These are phyloP conservation scores for Ochromonas danica DNA, from an alignment of 108 stramenopile genomes.

Conservation along the genomic window DNA sequence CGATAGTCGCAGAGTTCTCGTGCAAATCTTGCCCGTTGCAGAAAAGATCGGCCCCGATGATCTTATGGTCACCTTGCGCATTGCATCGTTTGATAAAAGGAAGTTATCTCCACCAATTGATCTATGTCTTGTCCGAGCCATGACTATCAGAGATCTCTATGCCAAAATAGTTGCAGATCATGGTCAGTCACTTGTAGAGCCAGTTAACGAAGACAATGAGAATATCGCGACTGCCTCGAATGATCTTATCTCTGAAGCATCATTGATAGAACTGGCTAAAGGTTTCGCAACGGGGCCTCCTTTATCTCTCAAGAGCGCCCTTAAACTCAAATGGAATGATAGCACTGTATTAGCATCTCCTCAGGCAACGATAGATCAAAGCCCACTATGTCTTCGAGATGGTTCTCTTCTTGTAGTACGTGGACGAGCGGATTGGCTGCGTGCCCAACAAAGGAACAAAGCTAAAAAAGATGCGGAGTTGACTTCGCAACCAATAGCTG, in stretches of 20 bases:
- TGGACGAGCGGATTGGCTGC: not conserved
- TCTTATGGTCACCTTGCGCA: not conserved
- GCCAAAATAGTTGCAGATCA: not conserved
- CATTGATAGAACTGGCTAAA: slow-evolving; percentile 2
- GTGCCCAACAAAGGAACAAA: not conserved
- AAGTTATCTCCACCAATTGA: not conserved
- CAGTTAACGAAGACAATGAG: slow-evolving; percentile 7
- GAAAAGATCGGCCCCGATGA: slow-evolving; percentile 8
- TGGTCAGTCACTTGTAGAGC: not conserved
- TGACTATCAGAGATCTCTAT: not conserved
- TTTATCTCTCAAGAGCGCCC: not conserved
- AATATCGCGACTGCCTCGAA: not conserved
- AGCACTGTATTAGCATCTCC: not conserved
- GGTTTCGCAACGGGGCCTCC: slow-evolving; percentile 26
- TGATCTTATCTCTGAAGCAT: not conserved
- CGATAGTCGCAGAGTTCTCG: slow-evolving; percentile 1
- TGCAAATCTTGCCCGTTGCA: slow-evolving; percentile 1
- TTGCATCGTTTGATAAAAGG: slow-evolving; percentile 13
- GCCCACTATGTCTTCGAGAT: slow-evolving; percentile 12
- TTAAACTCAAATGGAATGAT: slow-evolving; percentile 36
- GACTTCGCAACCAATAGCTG: not conserved
- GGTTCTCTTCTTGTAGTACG: slow-evolving; percentile 29
- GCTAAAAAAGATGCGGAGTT: not conserved
- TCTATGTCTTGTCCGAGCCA: not conserved
- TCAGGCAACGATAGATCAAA: not conserved